These are phyloP conservation scores for Diaporthe aspalathi DNA, from an alignment of 2,329 filamentous ascomycete species.

Conservation along the genomic window DNA sequence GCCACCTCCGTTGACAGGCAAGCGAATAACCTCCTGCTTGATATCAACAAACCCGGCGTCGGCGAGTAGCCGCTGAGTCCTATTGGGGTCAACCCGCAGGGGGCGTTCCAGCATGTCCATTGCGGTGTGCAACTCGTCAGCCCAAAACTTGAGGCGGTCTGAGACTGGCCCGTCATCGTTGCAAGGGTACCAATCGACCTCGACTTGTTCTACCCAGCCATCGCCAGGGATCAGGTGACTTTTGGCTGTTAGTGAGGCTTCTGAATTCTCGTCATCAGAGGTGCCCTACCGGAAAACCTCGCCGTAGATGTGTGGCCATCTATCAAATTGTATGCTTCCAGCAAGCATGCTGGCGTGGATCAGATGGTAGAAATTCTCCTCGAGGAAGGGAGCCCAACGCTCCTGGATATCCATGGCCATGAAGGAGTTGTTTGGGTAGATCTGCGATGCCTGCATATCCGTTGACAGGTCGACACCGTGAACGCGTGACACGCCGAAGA, in stretches of 20 bases:
- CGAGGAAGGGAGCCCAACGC: slow-evolving; percentile 66
- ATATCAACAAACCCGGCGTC: slow-evolving; percentile 84
- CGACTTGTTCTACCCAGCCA: slow-evolving; percentile 86
- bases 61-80: slow-evolving; percentile 70
- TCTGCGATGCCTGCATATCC: slow-evolving; percentile 47
- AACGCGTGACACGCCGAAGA: slow-evolving; percentile 12
- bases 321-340: slow-evolving; percentile 73
- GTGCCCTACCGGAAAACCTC: slow-evolving; percentile 73
- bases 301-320: slow-evolving; percentile 80
- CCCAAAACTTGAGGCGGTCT: slow-evolving; percentile 71
- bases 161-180: slow-evolving; percentile 75
- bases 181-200: slow-evolving; percentile 84
- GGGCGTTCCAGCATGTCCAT: slow-evolving; percentile 74
- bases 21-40: slow-evolving; percentile 72
- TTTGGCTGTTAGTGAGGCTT: slow-evolving; percentile 41
- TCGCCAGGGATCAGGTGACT: slow-evolving; percentile 81
- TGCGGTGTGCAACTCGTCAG: slow-evolving; percentile 72
- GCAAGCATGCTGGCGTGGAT: slow-evolving; percentile 84
- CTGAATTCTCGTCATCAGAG: neutral
- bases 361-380: slow-evolving; percentile 76
- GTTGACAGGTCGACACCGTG: slow-evolving; percentile 34
- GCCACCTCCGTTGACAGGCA: slow-evolving; percentile 82
- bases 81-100: slow-evolving; percentile 66
- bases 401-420: slow-evolving; percentile 82
- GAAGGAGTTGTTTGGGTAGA: slow-evolving; percentile 76